Evolutionary conservation across 331 rosid species (phyloP), one percentile per base, ranked within the genome.

Genomic region (Pyracantha coccinea): DNA sequence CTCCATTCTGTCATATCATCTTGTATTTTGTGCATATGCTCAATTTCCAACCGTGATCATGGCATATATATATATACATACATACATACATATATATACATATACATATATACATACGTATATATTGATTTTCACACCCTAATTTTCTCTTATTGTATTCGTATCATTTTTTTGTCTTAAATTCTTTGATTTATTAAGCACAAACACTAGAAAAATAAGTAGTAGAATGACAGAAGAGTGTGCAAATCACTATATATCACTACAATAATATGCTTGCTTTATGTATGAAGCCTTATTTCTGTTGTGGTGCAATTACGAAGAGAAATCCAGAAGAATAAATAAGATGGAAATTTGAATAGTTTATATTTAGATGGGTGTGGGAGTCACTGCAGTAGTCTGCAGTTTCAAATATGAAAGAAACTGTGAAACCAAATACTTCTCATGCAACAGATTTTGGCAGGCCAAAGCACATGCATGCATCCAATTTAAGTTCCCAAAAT

Each of bases 21-120:
- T 59, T 79, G 78, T 44, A 72, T 57, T 79, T 21, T 59, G 78
- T 73, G 80, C 52, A 60, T 13, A n/a, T n/a, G 52, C 50, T 32
- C 69, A 33, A 65, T 10, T 11, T 65, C 68, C 79, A 67, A 61
- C 13, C 54, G 27, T 33, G 78, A 66, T 65, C 61, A 20, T 54
- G 54, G n/a, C 53, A 35, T 33, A 8, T 35, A 35, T 33, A n/a
- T n/a, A n/a, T n/a, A n/a, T n/a, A n/a, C n/a, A n/a, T n/a, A 29
- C 31, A 29, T 6, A 41, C 19, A 33, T 13, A 62, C 19, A 8
- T 21, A 57, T 5, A 8, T n/a, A 21, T 7, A 7, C 1, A 31
- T 2, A 31, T 6, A 33, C 0, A 33, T 29, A 15, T 2, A 35
- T 9, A 35, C 44, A 35, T 35, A 9, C 14, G 0, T 38, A 38